Base-by-base conservation (phyloP, 2,329 filamentous ascomycete genomes). In the Colletotrichum sp. region DNA sequence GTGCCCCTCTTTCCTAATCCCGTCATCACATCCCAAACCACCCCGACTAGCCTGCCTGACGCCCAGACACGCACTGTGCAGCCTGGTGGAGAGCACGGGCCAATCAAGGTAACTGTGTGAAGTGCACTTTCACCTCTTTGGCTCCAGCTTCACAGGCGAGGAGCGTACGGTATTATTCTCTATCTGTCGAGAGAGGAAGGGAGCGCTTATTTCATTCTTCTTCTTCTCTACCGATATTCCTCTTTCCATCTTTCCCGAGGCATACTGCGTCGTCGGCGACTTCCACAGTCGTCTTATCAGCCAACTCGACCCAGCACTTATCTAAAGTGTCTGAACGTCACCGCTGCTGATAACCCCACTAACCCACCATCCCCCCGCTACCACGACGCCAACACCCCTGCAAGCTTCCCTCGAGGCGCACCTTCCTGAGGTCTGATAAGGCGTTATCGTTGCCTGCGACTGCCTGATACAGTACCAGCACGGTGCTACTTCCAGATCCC, bases 371-470 rank as follows among this genome's bases (percentile, higher is more conserved):
- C 72, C 34, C 66, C 44, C 72, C 75, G 21, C 55, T 36, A 60
- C 36, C 52, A 34, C 34, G 71, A 39, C 39, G 49, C 36, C 65
- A 18, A 34, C 36, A 69, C 49, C 72, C 75, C 28, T 75, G 68
- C 57, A 75, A 72, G 34, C 55, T 60, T 32, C 70, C 66, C 26
- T 39, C 30, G 63, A 57, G 49, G 44, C 68, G 34, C 68, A 30
- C 62, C 55, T 55, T 24, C 28, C 59, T 26, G 21, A 69, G 60
- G 55, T 77, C 44, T 65, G 75, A 74, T 72, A 77, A 72, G 70
- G 67, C 57, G 79, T 82, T 82, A 82, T 83, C 80, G 78, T 78
- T 82, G 79, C 80, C 80, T 81, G 39, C 72, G 57, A 75, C 75
- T 77, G 75, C 71, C 73, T 78, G 71, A 78, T 74, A 76, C 74